These are phyloP conservation scores for Vigna radiata DNA, from an alignment of 306 rosid species.

Conservation along the genomic window DNA sequence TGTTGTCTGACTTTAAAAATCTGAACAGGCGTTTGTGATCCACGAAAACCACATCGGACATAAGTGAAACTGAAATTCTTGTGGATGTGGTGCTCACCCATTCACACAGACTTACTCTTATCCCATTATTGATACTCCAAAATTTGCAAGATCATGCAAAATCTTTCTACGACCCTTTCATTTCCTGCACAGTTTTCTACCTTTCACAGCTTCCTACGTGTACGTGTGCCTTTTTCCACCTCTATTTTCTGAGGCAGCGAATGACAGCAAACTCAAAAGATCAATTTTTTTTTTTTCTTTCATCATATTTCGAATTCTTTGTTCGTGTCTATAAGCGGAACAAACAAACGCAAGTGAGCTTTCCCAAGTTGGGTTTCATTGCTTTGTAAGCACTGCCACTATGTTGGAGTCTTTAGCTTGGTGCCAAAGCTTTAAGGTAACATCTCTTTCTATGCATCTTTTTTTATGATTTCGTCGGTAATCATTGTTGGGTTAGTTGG, in stretches of 20 bases:
- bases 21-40: conserved; percentile 31
- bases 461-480: not conserved
- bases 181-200: conserved; percentile 14
- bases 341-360: conserved; percentile 50
- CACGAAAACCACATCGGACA: conserved; percentile 36
- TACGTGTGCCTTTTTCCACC: conserved; percentile 70
- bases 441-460: not conserved
- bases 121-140: not conserved
- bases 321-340: conserved; percentile 38
- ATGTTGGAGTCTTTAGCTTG: conserved; percentile 73
- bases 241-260: conserved; percentile 40
- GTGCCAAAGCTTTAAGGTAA: conserved; percentile 76
- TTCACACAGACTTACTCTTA: conserved; percentile 1
- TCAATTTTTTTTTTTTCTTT: conserved; percentile 29
- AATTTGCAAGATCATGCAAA: conserved; percentile 29
- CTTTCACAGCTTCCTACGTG: conserved; percentile 39
- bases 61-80: not conserved
- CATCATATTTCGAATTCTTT: conserved; percentile 30
- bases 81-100: conserved; percentile 34
- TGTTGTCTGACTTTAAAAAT: conserved; percentile 37
- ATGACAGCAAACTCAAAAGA: conserved; percentile 34
- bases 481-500: conserved; percentile 18
- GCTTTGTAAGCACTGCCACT: conserved; percentile 55
- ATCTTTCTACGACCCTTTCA: conserved; percentile 24
- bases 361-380: conserved; percentile 51